These are phyloP conservation scores for Vanilla planifolia DNA, from an alignment of 106 monocot genomes.

Conservation along the genomic window DNA sequence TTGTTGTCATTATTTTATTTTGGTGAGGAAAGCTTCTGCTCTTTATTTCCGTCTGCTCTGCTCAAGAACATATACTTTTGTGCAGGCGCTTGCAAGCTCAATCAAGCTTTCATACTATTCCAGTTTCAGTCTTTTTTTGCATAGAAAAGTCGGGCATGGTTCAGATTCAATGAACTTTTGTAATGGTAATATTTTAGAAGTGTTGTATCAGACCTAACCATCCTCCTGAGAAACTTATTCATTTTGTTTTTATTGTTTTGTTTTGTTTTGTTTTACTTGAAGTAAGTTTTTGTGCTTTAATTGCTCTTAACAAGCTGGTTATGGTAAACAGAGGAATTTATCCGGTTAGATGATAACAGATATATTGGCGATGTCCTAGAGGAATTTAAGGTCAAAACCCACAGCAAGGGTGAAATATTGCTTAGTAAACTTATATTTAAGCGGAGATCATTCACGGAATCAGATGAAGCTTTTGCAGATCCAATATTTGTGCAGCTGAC, in stretches of 20 bases:
- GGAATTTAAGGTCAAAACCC: slow-evolving; percentile 91
- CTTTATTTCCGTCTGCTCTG: too few relatives aligned
- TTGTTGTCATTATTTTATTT: too few relatives aligned
- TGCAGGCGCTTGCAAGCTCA: slow-evolving; percentile 91
- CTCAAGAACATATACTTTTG: slow-evolving; percentile 9
- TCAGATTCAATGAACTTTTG: slow-evolving; percentile 70
- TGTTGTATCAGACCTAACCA: neutral
- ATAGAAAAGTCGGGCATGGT: slow-evolving; percentile 74
- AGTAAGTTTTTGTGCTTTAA: neutral
- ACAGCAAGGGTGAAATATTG: slow-evolving; percentile 90
- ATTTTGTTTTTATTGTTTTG: too few relatives aligned
- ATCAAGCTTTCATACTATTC: slow-evolving; percentile 90
- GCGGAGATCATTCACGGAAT: slow-evolving; percentile 87
- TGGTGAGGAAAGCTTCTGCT: too few relatives aligned
- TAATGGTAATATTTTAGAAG: slow-evolving; percentile 51
- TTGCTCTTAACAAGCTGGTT: slow-evolving; percentile 3
- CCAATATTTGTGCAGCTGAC: slow-evolving; percentile 96
- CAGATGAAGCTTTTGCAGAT: slow-evolving; percentile 92
- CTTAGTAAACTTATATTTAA: slow-evolving; percentile 94
- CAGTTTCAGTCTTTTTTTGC: slow-evolving; percentile 96
- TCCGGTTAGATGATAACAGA: slow-evolving; percentile 96
- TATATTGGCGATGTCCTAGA: slow-evolving; percentile 91
- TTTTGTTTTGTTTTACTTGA: too few relatives aligned
- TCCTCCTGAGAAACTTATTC: neutral
- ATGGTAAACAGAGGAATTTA: slow-evolving; percentile 75